phyloP scores from a whole-genome alignment of 495 filamentous ascomycete genomes.

The Aspergillus saccharolyticus region DNA sequence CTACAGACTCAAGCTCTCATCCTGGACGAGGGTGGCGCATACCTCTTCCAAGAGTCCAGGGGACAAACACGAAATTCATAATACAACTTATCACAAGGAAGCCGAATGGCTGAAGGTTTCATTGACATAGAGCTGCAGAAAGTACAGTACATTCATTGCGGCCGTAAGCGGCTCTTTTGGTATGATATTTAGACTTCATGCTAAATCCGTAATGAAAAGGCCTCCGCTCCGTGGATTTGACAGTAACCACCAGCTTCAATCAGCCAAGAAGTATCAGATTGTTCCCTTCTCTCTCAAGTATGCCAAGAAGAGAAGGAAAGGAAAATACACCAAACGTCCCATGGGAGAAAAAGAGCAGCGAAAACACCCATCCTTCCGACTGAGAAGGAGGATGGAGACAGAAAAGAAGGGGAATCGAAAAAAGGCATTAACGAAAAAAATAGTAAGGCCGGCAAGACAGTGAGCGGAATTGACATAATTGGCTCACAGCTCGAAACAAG shows the following conservation, averaged over 20 bases:
- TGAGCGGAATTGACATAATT: background rate
- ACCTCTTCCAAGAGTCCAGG: no score
- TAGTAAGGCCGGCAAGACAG: background rate
- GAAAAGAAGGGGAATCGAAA: constrained; percentile 1
- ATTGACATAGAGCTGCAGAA: constrained; percentile 8
- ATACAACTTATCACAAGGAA: no score
- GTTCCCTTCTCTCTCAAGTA: constrained; percentile 2
- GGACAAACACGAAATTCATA: no score
- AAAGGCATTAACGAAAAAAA: constrained; percentile 6
- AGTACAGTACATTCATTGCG: constrained; percentile 19
- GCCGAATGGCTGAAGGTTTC: background rate
- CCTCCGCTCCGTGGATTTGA: constrained; percentile 5
- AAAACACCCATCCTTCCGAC: background rate
- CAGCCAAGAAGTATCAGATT: constrained; percentile 4
- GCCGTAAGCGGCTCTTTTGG: constrained; percentile 6
- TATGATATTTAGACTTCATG: constrained; percentile 2
- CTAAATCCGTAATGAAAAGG: background rate
- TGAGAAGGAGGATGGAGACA: constrained; percentile 15
- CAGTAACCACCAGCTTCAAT: constrained; percentile 8
- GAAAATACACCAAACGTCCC: constrained; percentile 10
- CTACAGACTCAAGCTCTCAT: background rate
- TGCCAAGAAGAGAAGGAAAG: constrained; percentile 4
- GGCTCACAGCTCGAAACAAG: background rate
- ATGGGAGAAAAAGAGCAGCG: constrained; percentile 9
- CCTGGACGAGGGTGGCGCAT: background rate